These are phyloP conservation scores for Leccinum arenicola DNA, from an alignment of 768 basidiomycete genomes.

Conservation along the genomic window DNA sequence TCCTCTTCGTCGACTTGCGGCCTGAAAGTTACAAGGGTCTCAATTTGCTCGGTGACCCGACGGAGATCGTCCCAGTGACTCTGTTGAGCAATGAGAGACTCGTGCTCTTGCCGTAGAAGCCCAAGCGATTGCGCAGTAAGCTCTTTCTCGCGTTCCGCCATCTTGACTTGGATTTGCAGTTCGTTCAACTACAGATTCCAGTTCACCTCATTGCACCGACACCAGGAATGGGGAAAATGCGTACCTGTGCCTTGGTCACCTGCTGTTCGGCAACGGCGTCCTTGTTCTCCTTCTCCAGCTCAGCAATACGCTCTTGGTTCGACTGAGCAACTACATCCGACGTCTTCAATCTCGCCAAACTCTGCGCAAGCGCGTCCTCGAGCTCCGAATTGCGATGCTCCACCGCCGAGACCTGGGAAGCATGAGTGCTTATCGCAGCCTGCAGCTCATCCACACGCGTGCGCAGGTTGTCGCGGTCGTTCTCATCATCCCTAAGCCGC, in stretches of 20 bases:
- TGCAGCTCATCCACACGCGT: conserved; percentile 56
- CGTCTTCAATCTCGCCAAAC: conserved; percentile 65
- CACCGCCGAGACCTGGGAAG: conserved; percentile 44
- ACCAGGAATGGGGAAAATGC: conserved; percentile 13
- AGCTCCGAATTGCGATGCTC: conserved; percentile 56
- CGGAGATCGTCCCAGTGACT: conserved; percentile 78
- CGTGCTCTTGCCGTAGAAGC: conserved; percentile 57
- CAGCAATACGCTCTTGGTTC: conserved; percentile 55
- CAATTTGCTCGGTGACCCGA: conserved; percentile 70
- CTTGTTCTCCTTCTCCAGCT: conserved; percentile 59
- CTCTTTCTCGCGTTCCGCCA: conserved; percentile 64
- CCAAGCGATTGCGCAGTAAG: conserved; percentile 47
- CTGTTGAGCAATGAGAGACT: conserved; percentile 59
- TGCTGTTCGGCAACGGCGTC: conserved; percentile 58
- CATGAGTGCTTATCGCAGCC: conserved; percentile 38
- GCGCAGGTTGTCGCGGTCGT: conserved; percentile 62
- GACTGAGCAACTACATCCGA: conserved; percentile 67
- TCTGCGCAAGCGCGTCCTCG: conserved; percentile 71
- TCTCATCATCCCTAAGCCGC: conserved; percentile 56
- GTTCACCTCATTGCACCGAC: neutral
- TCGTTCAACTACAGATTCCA: conserved; percentile 49
- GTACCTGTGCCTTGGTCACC: conserved; percentile 56
- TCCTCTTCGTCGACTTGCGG: conserved; percentile 69
- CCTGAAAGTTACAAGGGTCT: conserved; percentile 58
- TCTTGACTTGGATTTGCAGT: conserved; percentile 55